Evolutionary conservation across 2,329 filamentous ascomycete species (phyloP).

Genomic region (Xylaria sp.): DNA sequence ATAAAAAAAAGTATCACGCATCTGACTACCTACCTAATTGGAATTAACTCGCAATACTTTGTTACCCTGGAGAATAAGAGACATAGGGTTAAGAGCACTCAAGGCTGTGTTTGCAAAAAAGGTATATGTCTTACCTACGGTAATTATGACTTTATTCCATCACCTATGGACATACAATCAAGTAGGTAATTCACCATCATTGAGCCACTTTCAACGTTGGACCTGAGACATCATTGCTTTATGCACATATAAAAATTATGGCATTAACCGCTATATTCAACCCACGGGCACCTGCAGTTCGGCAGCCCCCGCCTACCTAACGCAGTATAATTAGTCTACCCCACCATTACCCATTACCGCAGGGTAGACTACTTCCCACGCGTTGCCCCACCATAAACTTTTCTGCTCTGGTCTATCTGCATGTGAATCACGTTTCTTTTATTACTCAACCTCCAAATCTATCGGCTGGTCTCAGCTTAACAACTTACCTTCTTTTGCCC

Average conservation of each 20-base stretch:
- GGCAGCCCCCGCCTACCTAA: too few relatives aligned
- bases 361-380: neutral
- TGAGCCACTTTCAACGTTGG: too few relatives aligned
- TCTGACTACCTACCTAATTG: neutral
- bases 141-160: too few relatives aligned
- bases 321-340: too few relatives aligned
- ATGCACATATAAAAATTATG: neutral
- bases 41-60: neutral
- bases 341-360: conserved; percentile 25
- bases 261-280: neutral
- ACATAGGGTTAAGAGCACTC: neutral
- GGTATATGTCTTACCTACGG: too few relatives aligned
- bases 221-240: neutral
- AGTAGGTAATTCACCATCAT: neutral
- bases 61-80: too few relatives aligned
- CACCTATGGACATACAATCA: neutral
- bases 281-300: neutral
- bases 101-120: neutral
- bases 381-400: conserved; percentile 47
- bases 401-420: conserved; percentile 33
- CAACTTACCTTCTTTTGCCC: neutral
- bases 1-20: neutral
- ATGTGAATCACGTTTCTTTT: conserved; percentile 17
- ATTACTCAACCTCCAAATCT: neutral
- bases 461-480: neutral